Base-by-base conservation (phyloP, 768 basidiomycete genomes). In the Tulasnella sp. region DNA sequence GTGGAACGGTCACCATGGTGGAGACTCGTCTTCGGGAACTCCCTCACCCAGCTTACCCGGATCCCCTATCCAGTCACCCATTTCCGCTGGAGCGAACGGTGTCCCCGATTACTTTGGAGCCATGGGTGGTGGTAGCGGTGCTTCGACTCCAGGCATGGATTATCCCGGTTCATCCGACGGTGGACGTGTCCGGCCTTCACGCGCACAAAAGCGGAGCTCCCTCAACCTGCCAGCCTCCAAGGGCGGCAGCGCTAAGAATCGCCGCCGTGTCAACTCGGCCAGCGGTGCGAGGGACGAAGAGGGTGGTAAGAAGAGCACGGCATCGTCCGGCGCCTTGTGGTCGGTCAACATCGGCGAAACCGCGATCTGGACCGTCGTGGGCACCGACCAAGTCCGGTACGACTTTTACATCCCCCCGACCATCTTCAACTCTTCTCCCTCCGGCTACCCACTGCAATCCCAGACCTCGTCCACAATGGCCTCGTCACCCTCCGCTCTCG, bases 311-410 rank as follows among this genome's bases (percentile, higher is more conserved):
- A 86, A 89, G 19, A 91, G 91, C 79, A 38, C 79, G 34, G 56
- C 71, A 19, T 46, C 81, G 8, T 94, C 92, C 7, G 94, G 93
- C 75, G 92, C 93, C 14, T 88, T 94, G 34, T 95, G 93, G 94
- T 92, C 92, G 83, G 92, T 96, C 77, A 95, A 96, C 84, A 95
- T 95, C 79, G 95, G 95, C 81, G 95, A 96, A 87, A 95, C 94
- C 40, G 95, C 94, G 84, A 93, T 96, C 34, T 97, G 95, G 95
- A 96, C 95, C 4, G 94, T 96, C 82, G 94, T 96, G 80, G 94
- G 95, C 82, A 95, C 94, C 92, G 95, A 97, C 83, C 93, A 96
- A 90, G 90, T 95, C 76, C 92, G 95, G 81, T 96, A 96, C 86
- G 95, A 96, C 85, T 97, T 96, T 85, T 96, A 95, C 83, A 92